phyloP scores from a whole-genome alignment of 2,329 filamentous ascomycete species.

The Alternaria dauci region DNA sequence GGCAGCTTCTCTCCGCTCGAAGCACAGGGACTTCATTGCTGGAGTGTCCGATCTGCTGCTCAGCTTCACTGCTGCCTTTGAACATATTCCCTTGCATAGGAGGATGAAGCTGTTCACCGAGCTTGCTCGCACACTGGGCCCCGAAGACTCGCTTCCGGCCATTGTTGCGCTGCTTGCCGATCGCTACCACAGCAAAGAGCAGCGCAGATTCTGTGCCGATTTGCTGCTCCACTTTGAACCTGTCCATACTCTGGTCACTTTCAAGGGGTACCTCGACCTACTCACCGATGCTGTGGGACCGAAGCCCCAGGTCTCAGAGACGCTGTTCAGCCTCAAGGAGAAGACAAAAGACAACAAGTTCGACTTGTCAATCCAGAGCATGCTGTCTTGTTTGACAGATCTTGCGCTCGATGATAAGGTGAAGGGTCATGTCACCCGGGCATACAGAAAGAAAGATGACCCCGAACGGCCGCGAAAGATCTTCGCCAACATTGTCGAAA shows the following conservation, averaged over 20 bases:
- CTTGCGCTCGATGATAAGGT: constrained; percentile 48
- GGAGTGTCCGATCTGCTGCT: constrained; percentile 90
- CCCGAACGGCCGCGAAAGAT: constrained; percentile 37
- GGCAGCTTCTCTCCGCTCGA: constrained; percentile 81
- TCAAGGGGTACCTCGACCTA: constrained; percentile 79
- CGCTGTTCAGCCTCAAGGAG: constrained; percentile 71
- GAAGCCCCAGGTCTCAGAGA: constrained; percentile 75
- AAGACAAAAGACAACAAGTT: constrained; percentile 49
- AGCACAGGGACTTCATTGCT: constrained; percentile 78
- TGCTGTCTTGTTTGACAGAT: constrained; percentile 52
- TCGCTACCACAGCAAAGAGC: constrained; percentile 80
- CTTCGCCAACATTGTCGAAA: constrained; percentile 52
- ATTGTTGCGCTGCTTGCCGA: constrained; percentile 90
- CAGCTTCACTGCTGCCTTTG: constrained; percentile 95
- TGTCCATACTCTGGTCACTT: constrained; percentile 74
- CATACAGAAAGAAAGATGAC: constrained; percentile 41
- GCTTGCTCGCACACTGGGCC: constrained; percentile 82
- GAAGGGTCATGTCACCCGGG: constrained; percentile 40
- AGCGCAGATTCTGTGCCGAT: constrained; percentile 77
- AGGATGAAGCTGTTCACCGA: constrained; percentile 84
- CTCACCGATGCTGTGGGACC: constrained; percentile 77
- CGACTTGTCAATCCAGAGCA: constrained; percentile 46
- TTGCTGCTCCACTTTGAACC: constrained; percentile 77
- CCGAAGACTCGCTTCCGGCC: constrained; percentile 86
- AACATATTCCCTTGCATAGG: constrained; percentile 90